Evolutionary conservation across 2,329 filamentous ascomycete genomes (phyloP).

Genomic region (Alternaria consortialis): DNA sequence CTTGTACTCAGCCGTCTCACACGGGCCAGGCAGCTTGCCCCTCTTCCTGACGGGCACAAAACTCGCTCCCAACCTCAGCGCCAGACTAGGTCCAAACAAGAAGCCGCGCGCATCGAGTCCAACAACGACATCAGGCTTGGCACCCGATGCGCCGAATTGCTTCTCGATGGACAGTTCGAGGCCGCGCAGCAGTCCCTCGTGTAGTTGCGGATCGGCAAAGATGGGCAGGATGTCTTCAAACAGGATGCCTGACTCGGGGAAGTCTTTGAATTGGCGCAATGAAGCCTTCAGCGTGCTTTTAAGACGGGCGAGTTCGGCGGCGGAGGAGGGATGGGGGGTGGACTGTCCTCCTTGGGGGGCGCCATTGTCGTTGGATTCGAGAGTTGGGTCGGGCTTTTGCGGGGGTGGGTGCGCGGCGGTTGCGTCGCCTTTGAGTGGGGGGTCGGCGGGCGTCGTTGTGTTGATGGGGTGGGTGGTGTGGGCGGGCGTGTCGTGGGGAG

Average conservation of each 20-base stretch:
- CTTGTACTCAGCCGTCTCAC: slow-evolving; percentile 83
- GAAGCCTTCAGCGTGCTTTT: slow-evolving; percentile 73
- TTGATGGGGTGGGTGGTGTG: slow-evolving; percentile 28
- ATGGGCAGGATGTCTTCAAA: slow-evolving; percentile 99
- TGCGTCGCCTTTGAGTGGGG: slow-evolving; percentile 32
- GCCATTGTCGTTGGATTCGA: slow-evolving; percentile 45
- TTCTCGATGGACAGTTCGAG: slow-evolving; percentile 83
- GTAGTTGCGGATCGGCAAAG: slow-evolving; percentile 79
- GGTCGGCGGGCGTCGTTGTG: slow-evolving; percentile 29
- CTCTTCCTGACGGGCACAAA: slow-evolving; percentile 95
- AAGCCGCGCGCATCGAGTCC: slow-evolving; percentile 95
- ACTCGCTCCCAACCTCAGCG: slow-evolving; percentile 79
- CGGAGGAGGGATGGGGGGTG: slow-evolving; percentile 59
- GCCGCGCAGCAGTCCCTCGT: slow-evolving; percentile 80
- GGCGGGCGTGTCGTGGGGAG: slow-evolving; percentile 31
- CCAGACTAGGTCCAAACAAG: slow-evolving; percentile 90
- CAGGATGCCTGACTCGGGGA: slow-evolving; percentile 88
- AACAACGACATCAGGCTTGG: slow-evolving; percentile 85
- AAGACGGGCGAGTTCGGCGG: slow-evolving; percentile 64
- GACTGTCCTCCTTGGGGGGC: slow-evolving; percentile 59
- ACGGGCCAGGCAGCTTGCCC: slow-evolving; percentile 93
- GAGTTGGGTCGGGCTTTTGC: slow-evolving; percentile 46
- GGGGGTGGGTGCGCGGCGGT: slow-evolving; percentile 46
- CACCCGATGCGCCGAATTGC: slow-evolving; percentile 58
- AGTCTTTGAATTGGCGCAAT: slow-evolving; percentile 88